A percentile compares a stretch with the other conserved stretches of the same genome.
phyloP scores from a whole-genome alignment of 192 early-diverging fungal genomes.

The Rhizophagus clarus region DNA sequence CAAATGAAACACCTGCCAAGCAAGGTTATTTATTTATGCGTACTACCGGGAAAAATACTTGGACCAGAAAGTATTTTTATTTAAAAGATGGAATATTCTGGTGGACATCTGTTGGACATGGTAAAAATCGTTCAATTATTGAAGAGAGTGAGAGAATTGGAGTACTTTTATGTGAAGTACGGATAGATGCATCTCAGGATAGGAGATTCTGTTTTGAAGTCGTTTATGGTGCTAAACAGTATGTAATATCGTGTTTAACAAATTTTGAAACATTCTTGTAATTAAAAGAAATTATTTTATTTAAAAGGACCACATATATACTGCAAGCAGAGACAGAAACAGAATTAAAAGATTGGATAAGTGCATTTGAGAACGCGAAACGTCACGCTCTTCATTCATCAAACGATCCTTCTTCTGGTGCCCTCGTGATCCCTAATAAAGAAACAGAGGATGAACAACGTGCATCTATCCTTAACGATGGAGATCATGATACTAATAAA shows the following conservation, averaged over 20 bases:
- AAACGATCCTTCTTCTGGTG: conserved; percentile 36
- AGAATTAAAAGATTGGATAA: conserved; percentile 69
- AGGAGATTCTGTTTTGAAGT: conserved; percentile 76
- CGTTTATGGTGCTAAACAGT: conserved; percentile 60
- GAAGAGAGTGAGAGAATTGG: conserved; percentile 55
- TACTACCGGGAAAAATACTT: conserved; percentile 53
- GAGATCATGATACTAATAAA: conserved; percentile 11
- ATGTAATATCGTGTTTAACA: conserved; percentile 29
- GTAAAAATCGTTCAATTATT: conserved; percentile 53
- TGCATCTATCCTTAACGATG: not conserved
- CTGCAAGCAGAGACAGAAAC: conserved; percentile 72
- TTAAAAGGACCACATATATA: conserved; percentile 41
- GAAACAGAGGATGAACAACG: conserved; percentile 25
- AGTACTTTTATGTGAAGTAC: conserved; percentile 58
- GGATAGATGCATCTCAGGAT: conserved; percentile 57
- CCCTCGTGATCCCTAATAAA: conserved; percentile 31
- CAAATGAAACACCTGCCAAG: conserved; percentile 48
- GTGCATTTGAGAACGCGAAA: conserved; percentile 63
- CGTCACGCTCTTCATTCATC: conserved; percentile 35
- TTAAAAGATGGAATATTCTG: conserved; percentile 63
- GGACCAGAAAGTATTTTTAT: conserved; percentile 64
- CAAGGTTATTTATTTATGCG: conserved; percentile 67
- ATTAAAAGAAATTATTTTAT: conserved; percentile 23
- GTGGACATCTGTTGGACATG: conserved; percentile 42
- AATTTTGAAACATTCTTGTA: not conserved